Conservation (phyloP, 2,329 filamentous ascomycete species). For the Ceratocystis colombiana region DNA sequence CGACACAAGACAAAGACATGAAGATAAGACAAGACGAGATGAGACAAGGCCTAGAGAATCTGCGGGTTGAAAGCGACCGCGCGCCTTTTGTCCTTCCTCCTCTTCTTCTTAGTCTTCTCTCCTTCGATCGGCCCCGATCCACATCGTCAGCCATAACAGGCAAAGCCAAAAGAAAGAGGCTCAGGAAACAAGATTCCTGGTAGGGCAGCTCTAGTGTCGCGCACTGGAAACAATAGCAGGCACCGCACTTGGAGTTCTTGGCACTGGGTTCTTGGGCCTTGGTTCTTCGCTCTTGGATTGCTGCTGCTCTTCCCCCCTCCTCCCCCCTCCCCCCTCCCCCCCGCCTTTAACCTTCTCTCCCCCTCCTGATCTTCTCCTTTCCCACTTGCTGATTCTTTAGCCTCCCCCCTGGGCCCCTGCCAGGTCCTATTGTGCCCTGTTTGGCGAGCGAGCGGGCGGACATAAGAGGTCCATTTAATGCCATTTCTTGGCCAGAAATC, state of each 20-base stretch:
- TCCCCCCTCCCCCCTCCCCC: neutral
- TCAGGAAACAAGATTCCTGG: neutral
- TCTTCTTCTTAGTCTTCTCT: too few relatives aligned
- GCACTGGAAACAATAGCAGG: neutral
- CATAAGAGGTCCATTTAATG: conserved; percentile 11
- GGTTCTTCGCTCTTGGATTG: neutral
- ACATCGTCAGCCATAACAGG: neutral
- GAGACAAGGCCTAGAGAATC: too few relatives aligned
- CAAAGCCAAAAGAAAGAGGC: neutral
- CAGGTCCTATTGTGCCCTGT: neutral
- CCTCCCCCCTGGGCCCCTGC: neutral
- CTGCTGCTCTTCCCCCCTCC: neutral
- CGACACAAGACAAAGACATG: too few relatives aligned
- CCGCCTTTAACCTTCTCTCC: neutral
- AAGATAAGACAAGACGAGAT: too few relatives aligned
- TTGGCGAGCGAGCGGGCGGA: neutral
- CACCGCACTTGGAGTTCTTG: too few relatives aligned
- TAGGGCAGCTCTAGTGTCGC: neutral
- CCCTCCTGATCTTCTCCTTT: neutral
- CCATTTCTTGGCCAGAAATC: conserved; percentile 9
- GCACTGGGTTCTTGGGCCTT: too few relatives aligned
- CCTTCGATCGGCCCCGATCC: too few relatives aligned
- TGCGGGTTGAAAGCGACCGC: too few relatives aligned
- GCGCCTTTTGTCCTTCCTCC: too few relatives aligned
- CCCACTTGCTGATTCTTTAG: conserved; percentile 1